Evolutionary conservation across 2,329 filamentous ascomycete genomes (phyloP).

Genomic region (Pseudocercospora vitis): DNA sequence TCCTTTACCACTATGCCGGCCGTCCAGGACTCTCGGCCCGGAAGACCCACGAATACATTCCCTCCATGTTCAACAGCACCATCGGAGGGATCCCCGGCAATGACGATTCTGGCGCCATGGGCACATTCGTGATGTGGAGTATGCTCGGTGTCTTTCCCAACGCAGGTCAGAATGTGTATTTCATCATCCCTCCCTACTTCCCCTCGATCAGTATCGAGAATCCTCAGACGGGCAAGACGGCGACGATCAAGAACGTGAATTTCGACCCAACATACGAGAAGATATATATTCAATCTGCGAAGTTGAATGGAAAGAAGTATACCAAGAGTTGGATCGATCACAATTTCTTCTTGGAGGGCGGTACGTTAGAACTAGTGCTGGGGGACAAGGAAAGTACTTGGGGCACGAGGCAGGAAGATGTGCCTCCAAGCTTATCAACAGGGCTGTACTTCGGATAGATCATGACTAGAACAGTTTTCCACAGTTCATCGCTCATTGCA

Average conservation of each 20-base stretch:
- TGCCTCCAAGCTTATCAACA: constrained; percentile 48
- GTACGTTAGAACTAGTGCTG: constrained; percentile 64
- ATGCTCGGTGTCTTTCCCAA: constrained; percentile 69
- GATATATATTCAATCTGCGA: constrained; percentile 65
- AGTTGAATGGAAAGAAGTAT: constrained; percentile 65
- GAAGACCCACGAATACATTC: constrained; percentile 59
- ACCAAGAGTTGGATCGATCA: constrained; percentile 64
- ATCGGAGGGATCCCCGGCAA: constrained; percentile 65
- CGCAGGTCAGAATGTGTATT: constrained; percentile 61
- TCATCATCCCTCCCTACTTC: constrained; percentile 59
- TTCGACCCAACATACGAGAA: constrained; percentile 43
- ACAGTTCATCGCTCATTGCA: too few species aligned
- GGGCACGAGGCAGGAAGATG: constrained; percentile 50
- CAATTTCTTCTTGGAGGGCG: constrained; percentile 65
- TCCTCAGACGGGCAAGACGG: constrained; percentile 56
- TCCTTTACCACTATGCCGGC: constrained; percentile 67
- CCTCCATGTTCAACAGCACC: constrained; percentile 58
- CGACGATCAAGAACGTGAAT: constrained; percentile 48
- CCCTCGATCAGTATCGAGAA: constrained; percentile 56
- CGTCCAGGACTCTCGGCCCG: constrained; percentile 62
- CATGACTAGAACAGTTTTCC: too few species aligned
- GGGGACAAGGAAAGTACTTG: constrained; percentile 49
- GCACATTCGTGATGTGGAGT: constrained; percentile 67
- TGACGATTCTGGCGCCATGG: constrained; percentile 71
- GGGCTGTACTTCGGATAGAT: constrained; percentile 22